Conservation (phyloP, 2,329 filamentous ascomycete species). For the Botrytis deweyae region DNA sequence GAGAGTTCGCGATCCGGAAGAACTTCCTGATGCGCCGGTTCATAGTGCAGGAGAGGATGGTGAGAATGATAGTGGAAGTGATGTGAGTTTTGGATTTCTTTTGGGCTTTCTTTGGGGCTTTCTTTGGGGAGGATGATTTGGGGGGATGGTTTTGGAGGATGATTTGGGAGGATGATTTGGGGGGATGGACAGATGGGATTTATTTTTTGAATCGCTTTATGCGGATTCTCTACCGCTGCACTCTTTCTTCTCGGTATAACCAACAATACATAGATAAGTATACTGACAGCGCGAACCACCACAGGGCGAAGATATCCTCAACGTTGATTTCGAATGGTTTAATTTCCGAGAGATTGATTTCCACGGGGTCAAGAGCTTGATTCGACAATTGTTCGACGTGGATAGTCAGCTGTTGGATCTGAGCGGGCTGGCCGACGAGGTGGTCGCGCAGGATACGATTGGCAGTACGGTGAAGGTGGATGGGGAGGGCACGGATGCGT, state of each 20-base stretch:
- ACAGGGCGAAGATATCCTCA: slow-evolving; percentile 89
- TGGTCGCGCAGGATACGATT: slow-evolving; percentile 81
- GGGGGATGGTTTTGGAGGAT: too few relatives aligned
- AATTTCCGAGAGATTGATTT: slow-evolving; percentile 93
- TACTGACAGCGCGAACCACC: slow-evolving; percentile 1
- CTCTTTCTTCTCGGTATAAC: background rate
- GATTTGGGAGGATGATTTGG: background rate
- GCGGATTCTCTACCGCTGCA: background rate
- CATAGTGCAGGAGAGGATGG: slow-evolving; percentile 29
- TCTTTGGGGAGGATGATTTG: too few relatives aligned
- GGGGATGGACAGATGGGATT: background rate
- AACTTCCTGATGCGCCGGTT: slow-evolving; percentile 36
- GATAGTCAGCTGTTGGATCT: slow-evolving; percentile 85
- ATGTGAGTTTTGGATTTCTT: slow-evolving; percentile 27
- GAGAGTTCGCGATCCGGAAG: slow-evolving; percentile 38
- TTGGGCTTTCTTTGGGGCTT: too few relatives aligned
- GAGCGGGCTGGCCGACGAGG: slow-evolving; percentile 79
- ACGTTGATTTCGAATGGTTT: slow-evolving; percentile 99
- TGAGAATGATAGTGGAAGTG: slow-evolving; percentile 38
- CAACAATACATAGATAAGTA: too few relatives aligned
- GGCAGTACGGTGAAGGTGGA: slow-evolving; percentile 98
- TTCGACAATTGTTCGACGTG: slow-evolving; percentile 89
- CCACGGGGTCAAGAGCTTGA: slow-evolving; percentile 85
- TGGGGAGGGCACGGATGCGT: slow-evolving; percentile 87
- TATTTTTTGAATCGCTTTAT: too few relatives aligned